These are phyloP conservation scores for Saccharomycopsis selenospora DNA, from an alignment of 805 yeast species.

Conservation along the genomic window DNA sequence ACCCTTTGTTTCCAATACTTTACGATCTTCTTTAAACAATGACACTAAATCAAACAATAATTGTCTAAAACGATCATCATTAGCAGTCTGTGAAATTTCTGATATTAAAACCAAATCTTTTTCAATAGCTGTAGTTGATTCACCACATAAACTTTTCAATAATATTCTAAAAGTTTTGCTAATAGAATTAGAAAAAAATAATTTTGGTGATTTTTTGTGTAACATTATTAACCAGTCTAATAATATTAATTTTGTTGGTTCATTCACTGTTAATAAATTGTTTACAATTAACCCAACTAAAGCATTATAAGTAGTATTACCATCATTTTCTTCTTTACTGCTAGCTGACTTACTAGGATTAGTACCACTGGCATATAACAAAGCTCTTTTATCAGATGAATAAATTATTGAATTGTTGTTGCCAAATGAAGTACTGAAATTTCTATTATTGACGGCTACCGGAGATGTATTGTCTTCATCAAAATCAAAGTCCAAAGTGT, in stretches of 20 bases:
- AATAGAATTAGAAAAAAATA: slow-evolving; percentile 47
- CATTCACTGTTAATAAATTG: slow-evolving; percentile 58
- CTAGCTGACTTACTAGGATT: slow-evolving; percentile 33
- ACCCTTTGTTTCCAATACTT: slow-evolving; percentile 62
- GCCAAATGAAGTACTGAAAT: neutral
- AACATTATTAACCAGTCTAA: slow-evolving; percentile 85
- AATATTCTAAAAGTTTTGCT: slow-evolving; percentile 64
- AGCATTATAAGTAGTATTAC: slow-evolving; percentile 5
- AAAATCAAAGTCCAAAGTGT: slow-evolving; percentile 22
- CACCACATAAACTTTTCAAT: slow-evolving; percentile 60
- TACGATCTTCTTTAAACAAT: slow-evolving; percentile 63
- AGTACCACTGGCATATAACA: slow-evolving; percentile 1
- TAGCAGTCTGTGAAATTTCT: slow-evolving; percentile 61
- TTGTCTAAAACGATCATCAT: slow-evolving; percentile 66
- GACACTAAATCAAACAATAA: slow-evolving; percentile 67
- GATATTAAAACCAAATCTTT: slow-evolving; percentile 67
- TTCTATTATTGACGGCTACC: neutral
- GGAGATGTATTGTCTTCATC: slow-evolving; percentile 20
- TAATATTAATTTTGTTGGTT: slow-evolving; percentile 73
- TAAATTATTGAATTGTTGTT: slow-evolving; percentile 8
- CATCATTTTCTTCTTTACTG: neutral
- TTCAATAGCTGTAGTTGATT: slow-evolving; percentile 64
- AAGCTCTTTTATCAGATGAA: slow-evolving; percentile 21
- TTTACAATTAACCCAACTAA: slow-evolving; percentile 8
- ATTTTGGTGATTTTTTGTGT: slow-evolving; percentile 59